Percentiles rank a stretch among this genome's conserved stretches.
phyloP scores from a whole-genome alignment of 2,329 filamentous ascomycete genomes.

The Mycocentrospora acerina region DNA sequence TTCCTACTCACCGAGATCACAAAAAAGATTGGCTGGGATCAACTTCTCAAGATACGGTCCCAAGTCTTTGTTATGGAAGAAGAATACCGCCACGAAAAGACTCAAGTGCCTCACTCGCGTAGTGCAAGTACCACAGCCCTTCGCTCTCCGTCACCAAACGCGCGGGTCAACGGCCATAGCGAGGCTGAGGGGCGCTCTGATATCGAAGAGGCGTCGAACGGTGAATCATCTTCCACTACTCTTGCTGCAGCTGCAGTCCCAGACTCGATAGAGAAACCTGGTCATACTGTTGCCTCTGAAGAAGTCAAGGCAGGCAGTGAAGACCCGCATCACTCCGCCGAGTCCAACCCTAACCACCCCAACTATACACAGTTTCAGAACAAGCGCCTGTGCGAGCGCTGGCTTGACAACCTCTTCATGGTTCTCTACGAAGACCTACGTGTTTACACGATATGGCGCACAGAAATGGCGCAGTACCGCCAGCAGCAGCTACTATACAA shows the following conservation, averaged over 20 bases:
- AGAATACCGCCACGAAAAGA: slow-evolving; percentile 87
- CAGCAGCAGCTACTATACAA: slow-evolving; percentile 94
- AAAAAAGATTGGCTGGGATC: slow-evolving; percentile 96
- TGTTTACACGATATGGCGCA: slow-evolving; percentile 99
- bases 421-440: slow-evolving; percentile 96
- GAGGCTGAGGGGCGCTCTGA: slow-evolving; percentile 18
- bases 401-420: slow-evolving; percentile 99
- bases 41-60: slow-evolving; percentile 89
- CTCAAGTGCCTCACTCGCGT: slow-evolving; percentile 52
- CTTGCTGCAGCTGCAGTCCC: slow-evolving; percentile 23
- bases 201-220: slow-evolving; percentile 34
- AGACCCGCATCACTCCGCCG: slow-evolving; percentile 47
- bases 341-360: slow-evolving; percentile 60
- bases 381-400: slow-evolving; percentile 94
- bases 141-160: slow-evolving; percentile 61
- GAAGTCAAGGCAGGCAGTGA: slow-evolving; percentile 75
- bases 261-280: slow-evolving; percentile 71
- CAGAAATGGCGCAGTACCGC: slow-evolving; percentile 93
- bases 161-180: slow-evolving; percentile 40
- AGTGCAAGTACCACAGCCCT: slow-evolving; percentile 80
- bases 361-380: slow-evolving; percentile 91
- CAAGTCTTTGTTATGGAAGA: slow-evolving; percentile 99
- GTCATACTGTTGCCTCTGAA: slow-evolving; percentile 74
- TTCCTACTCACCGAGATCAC: slow-evolving; percentile 93
- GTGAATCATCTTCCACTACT: slow-evolving; percentile 28